Percentiles rank a stretch among this genome's conserved stretches.
phyloP scores from a whole-genome alignment of 1,139 yeast genomes.

The Suhomyces coccinellae region DNA sequence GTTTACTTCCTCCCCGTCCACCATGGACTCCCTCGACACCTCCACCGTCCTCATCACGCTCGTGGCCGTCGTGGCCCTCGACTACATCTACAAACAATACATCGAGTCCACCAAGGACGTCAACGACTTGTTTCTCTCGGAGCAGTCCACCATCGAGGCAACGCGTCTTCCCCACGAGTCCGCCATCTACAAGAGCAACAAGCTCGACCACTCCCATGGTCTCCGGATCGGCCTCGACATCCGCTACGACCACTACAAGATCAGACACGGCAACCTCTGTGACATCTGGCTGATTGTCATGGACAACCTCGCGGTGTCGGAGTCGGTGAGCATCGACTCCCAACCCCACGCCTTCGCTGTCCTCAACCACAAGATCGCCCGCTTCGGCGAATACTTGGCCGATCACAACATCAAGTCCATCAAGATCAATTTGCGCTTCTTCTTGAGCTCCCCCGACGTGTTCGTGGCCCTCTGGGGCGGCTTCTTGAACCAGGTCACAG shows the following conservation, averaged over 20 bases:
- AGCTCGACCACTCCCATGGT: conserved; percentile 56
- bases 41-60: conserved; percentile 19
- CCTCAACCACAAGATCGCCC: conserved; percentile 28
- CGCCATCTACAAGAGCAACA: conserved; percentile 63
- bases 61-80: conserved; percentile 21
- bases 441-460: conserved; percentile 20
- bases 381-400: conserved; percentile 19
- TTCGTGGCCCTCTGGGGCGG: conserved; percentile 32
- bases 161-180: conserved; percentile 60
- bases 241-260: conserved; percentile 56
- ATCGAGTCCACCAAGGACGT: conserved; percentile 46
- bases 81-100: conserved; percentile 25
- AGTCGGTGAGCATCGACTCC: conserved; percentile 21
- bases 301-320: conserved; percentile 15
- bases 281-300: conserved; percentile 60
- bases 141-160: conserved; percentile 58
- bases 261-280: conserved; percentile 67
- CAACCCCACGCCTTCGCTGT: conserved; percentile 18
- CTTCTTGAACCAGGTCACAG: conserved; percentile 29
- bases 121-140: conserved; percentile 54
- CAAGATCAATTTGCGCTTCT: conserved; percentile 19
- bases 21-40: conserved; percentile 10
- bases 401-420: conserved; percentile 17
- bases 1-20: not conserved
- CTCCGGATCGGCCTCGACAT: conserved; percentile 67